phyloP scores from a whole-genome alignment of 495 filamentous ascomycete genomes.

The Podospora australis region DNA sequence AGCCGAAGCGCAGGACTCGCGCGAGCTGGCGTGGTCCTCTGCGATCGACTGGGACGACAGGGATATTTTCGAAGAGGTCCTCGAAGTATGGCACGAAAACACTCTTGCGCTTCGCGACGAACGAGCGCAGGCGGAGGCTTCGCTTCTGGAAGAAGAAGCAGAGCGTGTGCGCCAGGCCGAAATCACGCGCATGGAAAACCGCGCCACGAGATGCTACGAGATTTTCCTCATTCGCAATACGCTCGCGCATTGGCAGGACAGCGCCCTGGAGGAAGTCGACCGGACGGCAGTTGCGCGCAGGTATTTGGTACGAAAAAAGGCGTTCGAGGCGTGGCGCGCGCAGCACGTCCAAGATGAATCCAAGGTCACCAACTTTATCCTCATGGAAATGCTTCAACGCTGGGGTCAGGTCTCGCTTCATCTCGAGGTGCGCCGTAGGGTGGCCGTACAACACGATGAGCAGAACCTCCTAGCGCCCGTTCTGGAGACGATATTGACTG shows the following conservation, averaged over 20 bases:
- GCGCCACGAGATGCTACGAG: slow-evolving; percentile 25
- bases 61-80: slow-evolving; percentile 18
- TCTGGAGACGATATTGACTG: slow-evolving; percentile 16
- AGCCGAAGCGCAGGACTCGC: no score
- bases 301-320: slow-evolving; percentile 64
- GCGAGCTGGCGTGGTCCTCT: no score
- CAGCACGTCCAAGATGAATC: slow-evolving; percentile 67
- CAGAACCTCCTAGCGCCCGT: slow-evolving; percentile 5
- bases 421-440: slow-evolving; percentile 22
- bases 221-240: slow-evolving; percentile 20
- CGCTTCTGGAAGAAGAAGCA: no score
- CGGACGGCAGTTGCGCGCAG: slow-evolving; percentile 55
- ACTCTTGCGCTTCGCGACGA: slow-evolving; percentile 4
- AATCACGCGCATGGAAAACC: slow-evolving; percentile 25
- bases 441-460: slow-evolving; percentile 15
- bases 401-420: slow-evolving; percentile 23
- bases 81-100: slow-evolving; percentile 24
- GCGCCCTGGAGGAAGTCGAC: slow-evolving; percentile 23
- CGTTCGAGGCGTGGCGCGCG: slow-evolving; percentile 71
- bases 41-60: slow-evolving; percentile 17
- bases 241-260: slow-evolving; percentile 18
- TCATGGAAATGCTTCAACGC: slow-evolving; percentile 37
- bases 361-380: slow-evolving; percentile 60
- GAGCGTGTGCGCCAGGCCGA: slow-evolving; percentile 15
- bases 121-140: slow-evolving; percentile 13